These are phyloP conservation scores for Orobanche coerulescens DNA, from an alignment of 257 asterid genomes.

Conservation along the genomic window DNA sequence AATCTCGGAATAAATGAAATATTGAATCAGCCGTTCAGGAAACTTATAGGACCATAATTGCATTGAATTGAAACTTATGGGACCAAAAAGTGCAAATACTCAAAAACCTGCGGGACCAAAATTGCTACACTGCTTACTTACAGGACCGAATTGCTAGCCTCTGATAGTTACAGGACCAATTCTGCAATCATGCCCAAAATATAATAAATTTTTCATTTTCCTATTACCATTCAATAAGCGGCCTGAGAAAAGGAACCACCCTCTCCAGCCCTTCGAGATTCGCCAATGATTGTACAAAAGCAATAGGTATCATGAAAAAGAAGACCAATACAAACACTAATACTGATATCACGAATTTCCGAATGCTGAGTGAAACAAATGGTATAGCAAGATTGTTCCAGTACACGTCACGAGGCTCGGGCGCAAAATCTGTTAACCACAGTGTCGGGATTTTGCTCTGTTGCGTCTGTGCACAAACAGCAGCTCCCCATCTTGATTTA, in stretches of 20 bases:
- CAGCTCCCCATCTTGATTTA: conserved; percentile 91
- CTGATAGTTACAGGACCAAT: too few relatives aligned
- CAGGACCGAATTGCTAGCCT: too few relatives aligned
- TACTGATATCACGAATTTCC: conserved; percentile 54
- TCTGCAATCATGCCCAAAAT: not conserved
- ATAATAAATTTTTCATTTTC: not conserved
- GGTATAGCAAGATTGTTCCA: conserved; percentile 91
- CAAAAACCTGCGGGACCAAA: too few relatives aligned
- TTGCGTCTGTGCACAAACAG: conserved; percentile 94
- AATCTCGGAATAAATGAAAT: too few relatives aligned
- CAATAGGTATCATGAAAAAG: conserved; percentile 96
- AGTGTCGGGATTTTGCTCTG: conserved; percentile 85
- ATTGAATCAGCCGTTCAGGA: too few relatives aligned
- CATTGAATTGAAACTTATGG: too few relatives aligned
- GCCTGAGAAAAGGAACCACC: conserved; percentile 83
- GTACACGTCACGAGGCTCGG: conserved; percentile 91
- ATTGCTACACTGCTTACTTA: too few relatives aligned
- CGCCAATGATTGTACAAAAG: conserved; percentile 93
- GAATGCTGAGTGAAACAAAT: conserved; percentile 62
- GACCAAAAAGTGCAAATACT: too few relatives aligned
- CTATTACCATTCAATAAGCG: conserved; percentile 66
- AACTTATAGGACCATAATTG: not conserved
- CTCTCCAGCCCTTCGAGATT: conserved; percentile 83
- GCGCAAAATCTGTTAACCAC: conserved; percentile 95
- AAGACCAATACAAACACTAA: conserved; percentile 68